Evolutionary conservation across 2,329 filamentous ascomycete species (phyloP), one percentile per base, ranked within the genome.

Genomic region (Didymella arachidicola): DNA sequence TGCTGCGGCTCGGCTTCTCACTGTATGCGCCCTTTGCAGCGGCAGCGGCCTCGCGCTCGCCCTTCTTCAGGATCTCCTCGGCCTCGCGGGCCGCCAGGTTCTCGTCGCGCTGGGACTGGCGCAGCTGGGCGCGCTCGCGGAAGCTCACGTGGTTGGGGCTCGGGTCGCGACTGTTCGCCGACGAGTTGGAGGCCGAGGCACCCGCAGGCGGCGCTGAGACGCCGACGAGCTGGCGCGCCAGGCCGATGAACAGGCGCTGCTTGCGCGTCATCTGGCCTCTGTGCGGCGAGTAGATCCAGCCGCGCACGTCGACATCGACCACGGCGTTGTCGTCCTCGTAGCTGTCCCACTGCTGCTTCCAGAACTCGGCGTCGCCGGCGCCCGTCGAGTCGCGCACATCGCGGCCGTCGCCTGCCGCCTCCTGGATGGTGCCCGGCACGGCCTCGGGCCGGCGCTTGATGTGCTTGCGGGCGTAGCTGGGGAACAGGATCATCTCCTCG

Each of bases 401-500:
- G 51, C 72, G 74, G 11, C 81, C 76, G 32, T 79, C 77, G 25
- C 78, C 77, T 16, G 76, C 64, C 27, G 69, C 56, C 60, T 78
- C 68, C 62, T 79, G 71, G 55, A 79, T 74, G 22, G 70, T 74
- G 7, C 72, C 76, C 4, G 77, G 74, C 42, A 69, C 69, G 48
- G 74, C 68, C 67, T 74, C 59, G 39, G 71, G 69, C 74, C 76
- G 79, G 62, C 65, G 71, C 65, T 80, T 89, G 32, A 85, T 77
- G 74, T 96, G 89, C 60, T 83, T 84, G 72, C 93, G 88, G 8
- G 92, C 92, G 74, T 99, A 99, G 52, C 92, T 97, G 0, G 95
- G 95, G 67, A 99, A 99, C 25, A 99, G 76, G 10, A 99, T 87
- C 88, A 99, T 92, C 79, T 98, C 92, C 75, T 97, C 93, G 60